Evolutionary conservation across 495 filamentous ascomycete species (phyloP).

Genomic region (Penicillium fimorum): DNA sequence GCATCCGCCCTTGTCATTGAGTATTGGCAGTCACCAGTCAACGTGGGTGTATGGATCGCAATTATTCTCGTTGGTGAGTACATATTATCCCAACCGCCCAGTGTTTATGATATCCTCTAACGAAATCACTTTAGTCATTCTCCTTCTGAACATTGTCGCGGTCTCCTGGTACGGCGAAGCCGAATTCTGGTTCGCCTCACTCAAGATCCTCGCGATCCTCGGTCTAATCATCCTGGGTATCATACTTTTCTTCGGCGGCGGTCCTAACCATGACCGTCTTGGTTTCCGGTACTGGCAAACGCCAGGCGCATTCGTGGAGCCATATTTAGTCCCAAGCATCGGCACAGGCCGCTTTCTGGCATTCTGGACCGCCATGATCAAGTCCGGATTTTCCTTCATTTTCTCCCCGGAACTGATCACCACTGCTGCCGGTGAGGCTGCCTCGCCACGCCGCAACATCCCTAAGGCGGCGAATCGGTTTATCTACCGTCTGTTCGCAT

Average conservation of each 20-base stretch:
- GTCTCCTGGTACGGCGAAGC: slow-evolving; percentile 69
- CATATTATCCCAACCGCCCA: slow-evolving; percentile 25
- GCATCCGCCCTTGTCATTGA: slow-evolving; percentile 67
- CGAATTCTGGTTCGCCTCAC: slow-evolving; percentile 69
- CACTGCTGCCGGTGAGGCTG: slow-evolving; percentile 77
- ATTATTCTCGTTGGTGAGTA: slow-evolving; percentile 60
- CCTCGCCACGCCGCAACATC: slow-evolving; percentile 71
- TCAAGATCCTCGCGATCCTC: slow-evolving; percentile 74
- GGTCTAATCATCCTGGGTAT: slow-evolving; percentile 67
- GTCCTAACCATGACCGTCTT: slow-evolving; percentile 59
- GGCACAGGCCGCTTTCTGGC: slow-evolving; percentile 40
- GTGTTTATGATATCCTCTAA: slow-evolving; percentile 37
- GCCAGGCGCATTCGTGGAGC: slow-evolving; percentile 61
- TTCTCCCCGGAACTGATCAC: slow-evolving; percentile 72
- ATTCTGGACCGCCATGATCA: slow-evolving; percentile 44
- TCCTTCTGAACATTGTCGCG: slow-evolving; percentile 64
- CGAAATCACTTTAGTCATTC: slow-evolving; percentile 45
- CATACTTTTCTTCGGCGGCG: slow-evolving; percentile 65
- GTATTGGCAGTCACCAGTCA: slow-evolving; percentile 59
- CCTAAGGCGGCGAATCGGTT: slow-evolving; percentile 76
- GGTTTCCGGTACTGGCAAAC: slow-evolving; percentile 71
- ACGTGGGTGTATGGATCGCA: slow-evolving; percentile 63
- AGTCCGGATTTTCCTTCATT: slow-evolving; percentile 50
- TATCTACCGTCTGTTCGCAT: slow-evolving; percentile 80
- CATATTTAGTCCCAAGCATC: slow-evolving; percentile 39